A percentile compares a stretch with the other conserved stretches of the same genome.
These are phyloP conservation scores for Suhomyces yuchorum DNA, from an alignment of 1,139 yeast species.

Conservation along the genomic window DNA sequence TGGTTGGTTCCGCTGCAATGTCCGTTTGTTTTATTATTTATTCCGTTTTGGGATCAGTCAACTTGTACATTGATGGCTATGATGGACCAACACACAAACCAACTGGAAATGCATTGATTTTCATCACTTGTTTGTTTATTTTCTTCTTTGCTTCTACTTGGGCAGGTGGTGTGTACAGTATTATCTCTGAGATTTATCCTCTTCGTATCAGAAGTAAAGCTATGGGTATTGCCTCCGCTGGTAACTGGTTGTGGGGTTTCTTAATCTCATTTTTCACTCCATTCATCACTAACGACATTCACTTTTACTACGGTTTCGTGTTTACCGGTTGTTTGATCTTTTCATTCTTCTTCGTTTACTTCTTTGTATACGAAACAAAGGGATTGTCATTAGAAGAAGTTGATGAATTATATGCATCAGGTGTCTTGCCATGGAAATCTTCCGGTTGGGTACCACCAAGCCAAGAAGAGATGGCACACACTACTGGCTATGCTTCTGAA, in stretches of 20 bases:
- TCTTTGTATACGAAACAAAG: constrained; percentile 71
- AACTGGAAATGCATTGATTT: constrained; percentile 75
- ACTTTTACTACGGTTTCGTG: constrained; percentile 70
- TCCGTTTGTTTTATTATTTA: constrained; percentile 62
- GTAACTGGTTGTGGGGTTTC: constrained; percentile 82
- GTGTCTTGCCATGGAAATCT: constrained; percentile 51
- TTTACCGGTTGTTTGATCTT: constrained; percentile 68
- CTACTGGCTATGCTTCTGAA: constrained; percentile 32
- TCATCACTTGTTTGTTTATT: constrained; percentile 75
- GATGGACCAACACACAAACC: constrained; percentile 41
- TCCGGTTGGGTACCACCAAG: constrained; percentile 47
- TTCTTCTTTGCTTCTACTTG: constrained; percentile 84
- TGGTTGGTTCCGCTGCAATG: constrained; percentile 65
- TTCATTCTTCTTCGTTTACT: constrained; percentile 63
- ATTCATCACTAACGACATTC: constrained; percentile 55
- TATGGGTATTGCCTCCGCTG: constrained; percentile 72
- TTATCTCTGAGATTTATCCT: constrained; percentile 78
- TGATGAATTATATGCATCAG: constrained; percentile 58
- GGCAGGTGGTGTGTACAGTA: constrained; percentile 84
- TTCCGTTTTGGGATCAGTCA: constrained; percentile 68
- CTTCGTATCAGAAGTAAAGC: constrained; percentile 79
- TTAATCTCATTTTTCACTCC: constrained; percentile 77
- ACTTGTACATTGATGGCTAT: constrained; percentile 57
- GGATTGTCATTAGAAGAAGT: constrained; percentile 76
- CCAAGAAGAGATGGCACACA: constrained; percentile 30